These are phyloP conservation scores for Penicillium occitanis DNA, from an alignment of 2,329 filamentous ascomycete species.

Conservation along the genomic window DNA sequence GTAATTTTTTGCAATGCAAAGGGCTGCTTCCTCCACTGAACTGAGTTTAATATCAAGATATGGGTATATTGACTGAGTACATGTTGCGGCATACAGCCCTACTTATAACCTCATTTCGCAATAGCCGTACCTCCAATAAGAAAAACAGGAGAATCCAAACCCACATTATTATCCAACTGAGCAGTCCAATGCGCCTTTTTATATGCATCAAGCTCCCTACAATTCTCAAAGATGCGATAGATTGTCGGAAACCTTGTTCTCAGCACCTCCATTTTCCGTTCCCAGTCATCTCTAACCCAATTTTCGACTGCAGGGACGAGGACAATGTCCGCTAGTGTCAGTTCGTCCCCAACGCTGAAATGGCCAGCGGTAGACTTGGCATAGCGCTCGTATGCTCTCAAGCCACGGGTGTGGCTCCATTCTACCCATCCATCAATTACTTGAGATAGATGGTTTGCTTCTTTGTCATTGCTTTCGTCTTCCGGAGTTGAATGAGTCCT, in stretches of 20 bases:
- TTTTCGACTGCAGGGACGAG: slow-evolving; percentile 54
- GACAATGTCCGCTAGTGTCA: slow-evolving; percentile 60
- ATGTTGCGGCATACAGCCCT: not conserved
- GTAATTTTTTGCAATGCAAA: not conserved
- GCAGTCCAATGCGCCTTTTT: slow-evolving; percentile 54
- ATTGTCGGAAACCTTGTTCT: slow-evolving; percentile 51
- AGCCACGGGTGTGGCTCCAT: slow-evolving; percentile 34
- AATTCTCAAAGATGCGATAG: slow-evolving; percentile 44
- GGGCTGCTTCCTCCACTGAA: too few species aligned
- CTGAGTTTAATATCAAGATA: not conserved
- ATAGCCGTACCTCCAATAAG: not conserved
- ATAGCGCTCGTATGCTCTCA: slow-evolving; percentile 57
- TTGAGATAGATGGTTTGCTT: not conserved
- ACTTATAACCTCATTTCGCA: not conserved
- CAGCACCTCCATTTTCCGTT: slow-evolving; percentile 52
- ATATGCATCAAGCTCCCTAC: slow-evolving; percentile 54
- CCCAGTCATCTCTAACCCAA: not conserved
- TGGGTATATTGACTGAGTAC: not conserved
- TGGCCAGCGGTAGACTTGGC: slow-evolving; percentile 44
- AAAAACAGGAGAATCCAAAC: not conserved
- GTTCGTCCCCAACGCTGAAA: slow-evolving; percentile 56
- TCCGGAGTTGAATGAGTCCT: too few species aligned
- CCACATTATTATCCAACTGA: slow-evolving; percentile 50
- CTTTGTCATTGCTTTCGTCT: not conserved
- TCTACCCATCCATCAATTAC: not conserved